Evolutionary conservation across 352 stramenopile genomes (phyloP).

Genomic region (Globisporangium alternatum): DNA sequence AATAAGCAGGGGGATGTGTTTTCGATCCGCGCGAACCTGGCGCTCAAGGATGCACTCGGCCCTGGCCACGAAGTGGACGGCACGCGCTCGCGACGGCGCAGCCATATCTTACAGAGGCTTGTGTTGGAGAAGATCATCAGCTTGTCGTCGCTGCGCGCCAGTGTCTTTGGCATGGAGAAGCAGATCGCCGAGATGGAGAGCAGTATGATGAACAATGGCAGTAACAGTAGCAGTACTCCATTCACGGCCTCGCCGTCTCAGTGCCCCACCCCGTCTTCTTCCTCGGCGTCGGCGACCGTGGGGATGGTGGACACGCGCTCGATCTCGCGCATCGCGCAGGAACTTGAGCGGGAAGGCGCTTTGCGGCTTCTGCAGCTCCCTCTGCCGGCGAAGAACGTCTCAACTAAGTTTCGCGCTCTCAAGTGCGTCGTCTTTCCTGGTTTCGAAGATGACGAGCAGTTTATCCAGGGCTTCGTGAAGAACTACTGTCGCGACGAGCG

Average conservation of each 20-base stretch:
- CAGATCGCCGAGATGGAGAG: conserved; percentile 12
- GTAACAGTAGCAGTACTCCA: neutral
- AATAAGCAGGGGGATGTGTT: conserved; percentile 21
- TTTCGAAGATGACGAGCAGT: conserved; percentile 65
- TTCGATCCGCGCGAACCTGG: conserved; percentile 47
- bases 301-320: conserved; percentile 70
- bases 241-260: neutral
- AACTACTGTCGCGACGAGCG: conserved; percentile 79
- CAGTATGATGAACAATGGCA: neutral
- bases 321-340: conserved; percentile 62
- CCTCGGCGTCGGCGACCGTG: conserved; percentile 23
- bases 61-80: conserved; percentile 47
- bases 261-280: conserved; percentile 2
- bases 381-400: conserved; percentile 70
- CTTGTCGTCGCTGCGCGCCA: conserved; percentile 70
- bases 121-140: conserved; percentile 73
- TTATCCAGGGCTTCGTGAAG: conserved; percentile 71
- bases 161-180: conserved; percentile 74
- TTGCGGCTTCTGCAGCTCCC: conserved; percentile 61
- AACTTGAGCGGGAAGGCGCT: conserved; percentile 51
- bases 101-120: conserved; percentile 63
- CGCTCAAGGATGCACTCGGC: conserved; percentile 58
- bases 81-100: conserved; percentile 51
- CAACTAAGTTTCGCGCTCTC: conserved; percentile 72
- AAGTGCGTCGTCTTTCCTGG: conserved; percentile 64